Conservation (phyloP, 805 yeast genomes). For the Priceomyces melissophilus region DNA sequence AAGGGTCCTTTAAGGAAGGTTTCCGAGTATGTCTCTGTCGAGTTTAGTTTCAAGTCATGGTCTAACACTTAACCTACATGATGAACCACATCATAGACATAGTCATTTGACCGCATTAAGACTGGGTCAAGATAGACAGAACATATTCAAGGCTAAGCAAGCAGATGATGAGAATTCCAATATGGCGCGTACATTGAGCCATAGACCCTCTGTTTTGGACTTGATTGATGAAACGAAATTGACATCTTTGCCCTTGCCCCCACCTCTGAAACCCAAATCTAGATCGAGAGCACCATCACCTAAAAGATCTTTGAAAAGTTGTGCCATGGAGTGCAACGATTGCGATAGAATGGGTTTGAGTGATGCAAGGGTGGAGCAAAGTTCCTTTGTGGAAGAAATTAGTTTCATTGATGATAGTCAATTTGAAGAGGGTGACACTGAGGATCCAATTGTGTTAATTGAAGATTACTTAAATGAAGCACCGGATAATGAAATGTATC, state of each 20-base stretch:
- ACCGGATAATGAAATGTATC: constrained; percentile 6
- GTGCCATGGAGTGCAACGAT: not conserved
- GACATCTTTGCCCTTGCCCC: constrained; percentile 53
- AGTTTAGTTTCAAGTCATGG: too few species aligned
- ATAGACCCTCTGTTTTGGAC: constrained; percentile 43
- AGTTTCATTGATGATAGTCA: constrained; percentile 12
- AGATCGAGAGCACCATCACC: constrained; percentile 2
- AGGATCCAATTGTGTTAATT: constrained; percentile 46
- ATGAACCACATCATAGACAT: too few species aligned
- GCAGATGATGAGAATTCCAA: not conserved
- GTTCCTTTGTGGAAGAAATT: not conserved
- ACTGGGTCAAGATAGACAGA: too few species aligned
- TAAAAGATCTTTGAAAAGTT: not conserved
- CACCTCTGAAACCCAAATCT: constrained; percentile 33
- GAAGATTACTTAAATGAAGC: constrained; percentile 49
- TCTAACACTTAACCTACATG: too few species aligned
- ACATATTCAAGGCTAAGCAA: not conserved
- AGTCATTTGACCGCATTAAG: too few species aligned
- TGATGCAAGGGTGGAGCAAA: not conserved
- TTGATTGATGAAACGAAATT: constrained; percentile 45
- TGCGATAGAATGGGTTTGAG: not conserved
- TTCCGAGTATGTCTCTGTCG: too few species aligned
- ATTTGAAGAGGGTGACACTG: constrained; percentile 16
- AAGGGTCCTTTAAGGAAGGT: too few species aligned
- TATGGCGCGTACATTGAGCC: constrained; percentile 11